Percentiles rank a stretch among this genome's conserved stretches.
These are phyloP conservation scores for Pythium periplocum DNA, from an alignment of 352 stramenopile species.

Conservation along the genomic window DNA sequence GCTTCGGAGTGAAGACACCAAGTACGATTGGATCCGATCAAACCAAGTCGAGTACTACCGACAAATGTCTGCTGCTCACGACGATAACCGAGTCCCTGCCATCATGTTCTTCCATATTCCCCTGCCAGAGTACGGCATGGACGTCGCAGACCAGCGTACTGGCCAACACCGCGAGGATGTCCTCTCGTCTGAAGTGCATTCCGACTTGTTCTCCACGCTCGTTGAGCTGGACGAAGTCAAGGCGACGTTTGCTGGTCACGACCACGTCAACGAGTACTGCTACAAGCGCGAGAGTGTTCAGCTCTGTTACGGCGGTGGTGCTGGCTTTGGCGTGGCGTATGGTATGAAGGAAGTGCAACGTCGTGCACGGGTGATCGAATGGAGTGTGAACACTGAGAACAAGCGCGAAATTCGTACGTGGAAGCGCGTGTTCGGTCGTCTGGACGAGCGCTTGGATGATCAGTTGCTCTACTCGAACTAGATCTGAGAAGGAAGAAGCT, in stretches of 20 bases:
- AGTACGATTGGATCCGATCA: slow-evolving; percentile 21
- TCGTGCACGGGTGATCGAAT: slow-evolving; percentile 20
- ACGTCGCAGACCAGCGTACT: neutral
- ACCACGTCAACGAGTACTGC: slow-evolving; percentile 28
- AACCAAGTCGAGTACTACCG: slow-evolving; percentile 19
- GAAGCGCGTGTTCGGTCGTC: slow-evolving; percentile 12
- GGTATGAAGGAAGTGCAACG: slow-evolving; percentile 1
- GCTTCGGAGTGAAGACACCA: slow-evolving; percentile 1
- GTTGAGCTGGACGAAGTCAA: slow-evolving; percentile 23
- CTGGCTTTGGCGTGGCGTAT: slow-evolving; percentile 17
- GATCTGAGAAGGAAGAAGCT: too few species aligned
- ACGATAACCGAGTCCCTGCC: slow-evolving; percentile 6
- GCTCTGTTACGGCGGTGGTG: slow-evolving; percentile 27
- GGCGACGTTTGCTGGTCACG: slow-evolving; percentile 24
- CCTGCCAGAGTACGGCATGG: slow-evolving; percentile 16
- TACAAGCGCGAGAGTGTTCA: slow-evolving; percentile 17
- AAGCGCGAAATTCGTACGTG: slow-evolving; percentile 18
- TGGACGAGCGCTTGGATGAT: too few species aligned
- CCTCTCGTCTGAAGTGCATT: slow-evolving; percentile 8
- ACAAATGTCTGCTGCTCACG: slow-evolving; percentile 8
- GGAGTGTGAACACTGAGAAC: slow-evolving; percentile 9
- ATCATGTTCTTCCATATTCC: slow-evolving; percentile 33
- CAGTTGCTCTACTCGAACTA: too few species aligned
- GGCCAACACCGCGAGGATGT: slow-evolving; percentile 7
- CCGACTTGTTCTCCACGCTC: slow-evolving; percentile 15